Base-by-base conservation (phyloP, 306 rosid genomes). In the Alnus rubra region DNA sequence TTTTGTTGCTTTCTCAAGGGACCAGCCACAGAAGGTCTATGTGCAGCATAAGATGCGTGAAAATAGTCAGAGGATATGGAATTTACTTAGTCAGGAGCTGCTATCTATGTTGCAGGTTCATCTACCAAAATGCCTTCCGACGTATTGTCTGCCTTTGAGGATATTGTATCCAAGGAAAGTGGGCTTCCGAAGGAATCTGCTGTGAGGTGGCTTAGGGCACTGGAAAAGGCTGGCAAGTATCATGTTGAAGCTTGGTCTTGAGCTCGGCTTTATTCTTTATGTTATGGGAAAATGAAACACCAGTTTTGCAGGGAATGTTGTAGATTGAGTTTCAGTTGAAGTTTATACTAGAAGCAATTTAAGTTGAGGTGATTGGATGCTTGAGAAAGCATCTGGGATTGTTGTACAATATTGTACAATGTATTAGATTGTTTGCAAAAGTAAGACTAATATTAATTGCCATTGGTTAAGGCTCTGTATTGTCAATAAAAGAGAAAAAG, bases 81-180 rank as follows among this genome's bases (percentile, higher is more conserved):
- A 79, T 76, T 84, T 95, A 23, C 76, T 95, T 82, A 84, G 77
- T 9, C 79, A 90, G 42, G 98, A 9, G 95, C 93, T 53, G 87
- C 95, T 68, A 84, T 94, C 42, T 94, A 94, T 74, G 77, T 94
- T 76, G 98, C 98, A 18, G 98, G 97, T 23, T 94, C 97, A 58
- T 94, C 98, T 1, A 94, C 94, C 8, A 92, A 92, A 84, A 94
- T 94, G 98, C 98, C 97, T 1, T 74, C 93, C 5, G 97, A 92
- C 84, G 97, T 91, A 76, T 86, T 92, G n/a, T 84, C 89, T 50
- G 81, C 90, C 69, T 91, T 92, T 49, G 95, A 92, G 88, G 92
- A 92, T 62, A 88, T 92, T 69, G 77, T 91, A 68, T 86, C 86
- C 2, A 87, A 85, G 77, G 94, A 92, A 88, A 84, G 84, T 80